Evolutionary conservation across 1,284 basidiomycete genomes (phyloP).

Genomic region (Chiua sp.): DNA sequence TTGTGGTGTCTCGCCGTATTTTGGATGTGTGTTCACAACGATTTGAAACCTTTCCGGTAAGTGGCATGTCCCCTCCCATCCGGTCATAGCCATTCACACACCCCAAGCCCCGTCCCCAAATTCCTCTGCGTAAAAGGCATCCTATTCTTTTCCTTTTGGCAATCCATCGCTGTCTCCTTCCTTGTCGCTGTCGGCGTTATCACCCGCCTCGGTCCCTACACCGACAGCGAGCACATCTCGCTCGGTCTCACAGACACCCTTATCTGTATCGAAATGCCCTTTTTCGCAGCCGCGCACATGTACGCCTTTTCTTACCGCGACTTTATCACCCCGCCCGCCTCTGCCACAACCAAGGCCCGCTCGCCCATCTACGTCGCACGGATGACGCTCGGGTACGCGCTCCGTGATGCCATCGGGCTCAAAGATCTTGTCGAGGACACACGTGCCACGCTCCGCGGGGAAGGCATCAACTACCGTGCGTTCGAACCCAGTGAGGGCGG

Average conservation of each 20-base stretch:
- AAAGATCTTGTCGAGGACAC: conserved; percentile 91
- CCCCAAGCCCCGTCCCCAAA: conserved; percentile 78
- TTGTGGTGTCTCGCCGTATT: conserved; percentile 94
- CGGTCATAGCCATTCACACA: conserved; percentile 1
- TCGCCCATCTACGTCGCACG: conserved; percentile 69
- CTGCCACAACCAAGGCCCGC: conserved; percentile 9
- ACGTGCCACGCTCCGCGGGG: conserved; percentile 83
- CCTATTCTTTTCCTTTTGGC: conserved; percentile 99
- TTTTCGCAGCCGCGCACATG: conserved; percentile 94
- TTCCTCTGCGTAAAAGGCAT: conserved; percentile 99
- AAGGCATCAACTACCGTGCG: conserved; percentile 93
- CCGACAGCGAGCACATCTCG: conserved; percentile 89
- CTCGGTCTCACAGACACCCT: conserved; percentile 89
- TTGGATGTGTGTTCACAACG: conserved; percentile 89
- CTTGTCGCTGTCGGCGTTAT: conserved; percentile 86
- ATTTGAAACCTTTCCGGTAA: conserved; percentile 86
- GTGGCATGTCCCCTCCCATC: conserved; percentile 33
- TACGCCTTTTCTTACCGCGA: conserved; percentile 89
- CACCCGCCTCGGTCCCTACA: conserved; percentile 84
- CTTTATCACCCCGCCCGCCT: conserved; percentile 70
- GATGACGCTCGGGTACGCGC: conserved; percentile 86
- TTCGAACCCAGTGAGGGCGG: conserved; percentile 96
- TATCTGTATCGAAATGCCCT: conserved; percentile 97
- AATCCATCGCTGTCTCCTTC: conserved; percentile 86
- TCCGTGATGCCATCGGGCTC: conserved; percentile 86